Evolutionary conservation across 148 eudicot species (phyloP).

Genomic region (Heliosperma pusillum): DNA sequence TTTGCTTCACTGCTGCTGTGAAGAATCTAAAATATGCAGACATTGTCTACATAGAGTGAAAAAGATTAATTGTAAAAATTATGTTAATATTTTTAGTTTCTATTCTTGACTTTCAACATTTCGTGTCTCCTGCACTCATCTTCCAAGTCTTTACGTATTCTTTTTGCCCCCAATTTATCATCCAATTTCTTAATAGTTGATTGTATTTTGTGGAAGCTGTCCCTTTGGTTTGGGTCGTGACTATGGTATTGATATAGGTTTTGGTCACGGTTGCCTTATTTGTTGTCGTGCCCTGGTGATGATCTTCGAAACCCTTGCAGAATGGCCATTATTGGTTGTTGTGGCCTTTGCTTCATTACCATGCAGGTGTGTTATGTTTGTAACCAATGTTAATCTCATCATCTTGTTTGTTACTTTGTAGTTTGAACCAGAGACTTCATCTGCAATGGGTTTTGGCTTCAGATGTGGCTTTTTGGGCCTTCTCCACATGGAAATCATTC

Average conservation of each 20-base stretch:
- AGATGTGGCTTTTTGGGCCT: slow-evolving; percentile 98
- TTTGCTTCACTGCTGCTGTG: neutral
- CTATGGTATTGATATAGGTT: too few species aligned
- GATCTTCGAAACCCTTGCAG: too few species aligned
- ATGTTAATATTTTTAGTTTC: neutral
- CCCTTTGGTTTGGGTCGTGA: too few species aligned
- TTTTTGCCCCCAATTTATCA: neutral
- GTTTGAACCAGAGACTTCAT: slow-evolving; percentile 98
- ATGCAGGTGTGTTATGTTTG: neutral
- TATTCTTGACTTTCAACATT: neutral
- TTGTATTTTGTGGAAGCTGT: too few species aligned
- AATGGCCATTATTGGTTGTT: too few species aligned
- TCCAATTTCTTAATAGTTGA: too few species aligned
- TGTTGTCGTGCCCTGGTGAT: too few species aligned
- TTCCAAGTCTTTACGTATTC: neutral
- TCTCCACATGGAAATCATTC: slow-evolving; percentile 98
- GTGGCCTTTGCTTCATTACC: too few species aligned
- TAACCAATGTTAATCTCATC: slow-evolving; percentile 3
- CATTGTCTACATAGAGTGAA: neutral
- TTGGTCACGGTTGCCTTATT: too few species aligned
- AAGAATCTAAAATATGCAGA: slow-evolving; percentile 2
- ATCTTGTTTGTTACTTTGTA: slow-evolving; percentile 35
- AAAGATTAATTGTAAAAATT: neutral
- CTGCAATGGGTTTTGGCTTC: slow-evolving; percentile 99
- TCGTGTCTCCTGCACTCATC: neutral